Base-by-base conservation (phyloP, 2,329 filamentous ascomycete genomes). In the Meredithiella fracta region DNA sequence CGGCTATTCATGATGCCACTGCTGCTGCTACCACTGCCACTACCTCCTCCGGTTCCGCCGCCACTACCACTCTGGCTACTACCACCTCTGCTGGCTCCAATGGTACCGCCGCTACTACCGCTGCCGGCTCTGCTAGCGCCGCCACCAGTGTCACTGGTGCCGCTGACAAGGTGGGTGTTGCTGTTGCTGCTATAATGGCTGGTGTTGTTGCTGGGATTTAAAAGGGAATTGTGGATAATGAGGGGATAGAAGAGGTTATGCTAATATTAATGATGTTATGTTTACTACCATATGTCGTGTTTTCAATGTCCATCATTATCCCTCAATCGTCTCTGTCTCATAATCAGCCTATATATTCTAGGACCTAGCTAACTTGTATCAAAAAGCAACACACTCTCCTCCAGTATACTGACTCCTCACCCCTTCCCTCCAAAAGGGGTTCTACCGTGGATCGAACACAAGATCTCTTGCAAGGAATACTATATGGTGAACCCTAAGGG, bases 401-500 rank as follows among this genome's bases (percentile, higher is more conserved):
- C n/a, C n/a, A n/a, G n/a, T n/a, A n/a, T n/a, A n/a, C n/a, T n/a
- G n/a, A n/a, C n/a, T n/a, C n/a, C n/a, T n/a, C n/a, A n/a, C n/a
- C n/a, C n/a, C n/a, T n/a, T n/a, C n/a, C n/a, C n/a, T n/a, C n/a
- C n/a, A 26, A 5, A 22, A 17, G 47, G 59, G 56, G 53, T 58
- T 56, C 55, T 58, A 54, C 61, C 60, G 61, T 57, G 61, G 60
- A 61, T 62, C 57, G 60, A 62, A 62, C 61, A 57, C 61, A 58
- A 60, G 61, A 59, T 60, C 60, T 62, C 60, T 59, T 58, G 60
- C 60, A 62, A 53, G 51, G 55, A 11, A 40, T 57, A 51, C 51
- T 66, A 53, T 62, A 65, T 67, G 67, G 66, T 68, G 60, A 56
- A 65, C 78, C 77, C 78, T 81, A 80, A 80, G 78, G 77, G 76